Percentiles rank a stretch among this genome's conserved stretches.
phyloP scores from a whole-genome alignment of 345 rosid species.

The Gossypium arboreum region DNA sequence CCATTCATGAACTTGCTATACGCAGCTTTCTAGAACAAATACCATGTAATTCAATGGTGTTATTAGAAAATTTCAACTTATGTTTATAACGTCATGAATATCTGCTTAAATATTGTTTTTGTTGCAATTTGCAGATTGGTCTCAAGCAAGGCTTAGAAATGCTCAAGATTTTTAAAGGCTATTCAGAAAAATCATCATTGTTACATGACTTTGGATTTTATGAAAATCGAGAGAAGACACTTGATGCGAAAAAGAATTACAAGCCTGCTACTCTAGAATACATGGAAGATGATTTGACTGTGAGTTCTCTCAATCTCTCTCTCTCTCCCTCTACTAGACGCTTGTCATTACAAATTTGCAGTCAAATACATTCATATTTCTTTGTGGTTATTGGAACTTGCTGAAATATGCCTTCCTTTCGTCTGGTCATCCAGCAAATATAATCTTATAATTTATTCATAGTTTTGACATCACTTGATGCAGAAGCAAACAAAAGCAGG shows the following conservation, averaged over 20 bases:
- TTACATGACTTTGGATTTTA: conserved; percentile 68
- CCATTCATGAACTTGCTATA: background rate
- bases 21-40: background rate
- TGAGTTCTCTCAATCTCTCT: conserved; percentile 24
- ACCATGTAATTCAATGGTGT: background rate
- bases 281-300: conserved; percentile 39
- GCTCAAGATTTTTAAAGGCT: conserved; percentile 58
- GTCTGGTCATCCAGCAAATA: background rate
- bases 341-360: no score
- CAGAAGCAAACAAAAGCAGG: conserved; percentile 33
- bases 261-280: conserved; percentile 40
- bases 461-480: background rate
- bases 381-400: no score
- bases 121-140: conserved; percentile 34
- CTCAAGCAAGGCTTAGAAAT: conserved; percentile 66
- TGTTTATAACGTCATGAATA: no score
- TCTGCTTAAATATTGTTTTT: background rate
- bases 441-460: background rate
- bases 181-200: conserved; percentile 43
- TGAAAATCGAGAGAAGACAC: conserved; percentile 56
- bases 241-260: conserved; percentile 28
- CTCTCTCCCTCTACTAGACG: background rate
- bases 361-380: background rate
- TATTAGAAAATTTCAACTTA: background rate
- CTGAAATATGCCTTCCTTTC: background rate